These are phyloP conservation scores for Phytophthora ohioensis DNA, from an alignment of 352 stramenopile genomes.

Conservation along the genomic window DNA sequence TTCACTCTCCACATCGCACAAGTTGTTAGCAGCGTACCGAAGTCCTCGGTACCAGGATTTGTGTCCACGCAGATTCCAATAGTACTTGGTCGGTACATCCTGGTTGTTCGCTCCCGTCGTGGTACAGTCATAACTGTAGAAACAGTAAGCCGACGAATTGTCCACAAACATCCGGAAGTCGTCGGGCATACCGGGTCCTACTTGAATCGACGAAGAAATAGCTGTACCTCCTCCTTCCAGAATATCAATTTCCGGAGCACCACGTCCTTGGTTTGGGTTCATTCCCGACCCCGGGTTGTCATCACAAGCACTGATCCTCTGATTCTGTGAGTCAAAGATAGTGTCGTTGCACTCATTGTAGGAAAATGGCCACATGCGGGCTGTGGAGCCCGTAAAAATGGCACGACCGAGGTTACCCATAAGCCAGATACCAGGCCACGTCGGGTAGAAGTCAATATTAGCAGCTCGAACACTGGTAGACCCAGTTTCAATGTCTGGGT, in stretches of 20 bases:
- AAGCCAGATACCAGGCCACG: constrained; percentile 96
- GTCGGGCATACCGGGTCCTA: constrained; percentile 73
- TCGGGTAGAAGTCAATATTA: constrained; percentile 58
- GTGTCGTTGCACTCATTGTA: constrained; percentile 92
- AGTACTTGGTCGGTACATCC: constrained; percentile 54
- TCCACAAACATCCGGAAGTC: constrained; percentile 56
- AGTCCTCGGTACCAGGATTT: constrained; percentile 81
- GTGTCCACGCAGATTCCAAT: constrained; percentile 57
- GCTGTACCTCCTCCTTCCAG: constrained; percentile 88
- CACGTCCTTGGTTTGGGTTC: constrained; percentile 89
- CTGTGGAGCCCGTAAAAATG: constrained; percentile 95
- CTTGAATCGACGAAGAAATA: constrained; percentile 93
- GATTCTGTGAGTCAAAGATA: constrained; percentile 62
- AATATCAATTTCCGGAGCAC: constrained; percentile 96
- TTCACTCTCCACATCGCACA: constrained; percentile 41
- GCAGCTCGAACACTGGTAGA: constrained; percentile 28
- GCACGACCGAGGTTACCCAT: constrained; percentile 95
- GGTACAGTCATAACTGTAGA: constrained; percentile 56
- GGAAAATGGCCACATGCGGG: constrained; percentile 96
- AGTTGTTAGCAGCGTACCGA: constrained; percentile 67
- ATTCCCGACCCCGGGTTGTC: constrained; percentile 90
- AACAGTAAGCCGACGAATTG: constrained; percentile 42
- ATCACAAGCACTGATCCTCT: constrained; percentile 93
- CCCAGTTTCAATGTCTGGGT: constrained; percentile 55
- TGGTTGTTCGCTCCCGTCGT: constrained; percentile 55